Conservation (phyloP, 345 rosid genomes). For the Psidium guajava region DNA sequence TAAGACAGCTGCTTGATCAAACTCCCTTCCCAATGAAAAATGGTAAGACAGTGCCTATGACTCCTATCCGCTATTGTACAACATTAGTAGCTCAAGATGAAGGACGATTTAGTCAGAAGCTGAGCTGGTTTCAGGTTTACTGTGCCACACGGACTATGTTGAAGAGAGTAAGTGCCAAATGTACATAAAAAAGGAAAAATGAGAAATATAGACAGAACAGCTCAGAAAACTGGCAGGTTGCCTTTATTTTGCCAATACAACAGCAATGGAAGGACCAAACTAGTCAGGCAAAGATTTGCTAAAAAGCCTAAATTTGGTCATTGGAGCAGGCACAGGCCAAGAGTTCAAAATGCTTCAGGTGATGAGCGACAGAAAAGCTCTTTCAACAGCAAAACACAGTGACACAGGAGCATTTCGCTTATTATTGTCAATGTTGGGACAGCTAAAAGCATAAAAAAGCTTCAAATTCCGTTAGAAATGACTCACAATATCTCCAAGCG, state of each 20-base stretch:
- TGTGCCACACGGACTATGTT: not conserved
- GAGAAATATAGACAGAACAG: not conserved
- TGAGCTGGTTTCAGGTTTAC: not conserved
- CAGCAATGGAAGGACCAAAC: not conserved
- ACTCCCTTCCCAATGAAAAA: not conserved
- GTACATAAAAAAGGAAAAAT: not conserved
- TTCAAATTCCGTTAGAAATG: not conserved
- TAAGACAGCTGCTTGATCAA: not conserved
- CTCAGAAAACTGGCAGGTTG: not conserved
- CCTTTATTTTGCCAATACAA: not conserved
- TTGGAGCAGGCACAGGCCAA: not conserved
- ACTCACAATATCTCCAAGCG: conserved; percentile 72
- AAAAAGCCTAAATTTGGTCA: not conserved
- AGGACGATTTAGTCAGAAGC: not conserved
- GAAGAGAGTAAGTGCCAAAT: not conserved
- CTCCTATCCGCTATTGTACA: not conserved
- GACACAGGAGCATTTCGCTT: not conserved
- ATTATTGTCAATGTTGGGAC: not conserved
- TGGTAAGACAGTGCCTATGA: not conserved
- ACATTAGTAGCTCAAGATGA: not conserved
- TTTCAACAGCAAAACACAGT: not conserved
- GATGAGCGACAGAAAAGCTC: not conserved
- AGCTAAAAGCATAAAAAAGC: not conserved
- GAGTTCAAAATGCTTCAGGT: not conserved
- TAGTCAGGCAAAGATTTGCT: not conserved